Evolutionary conservation across 208 protist species (phyloP), one percentile per base, ranked within the genome.

Genomic region (Acanthamoeba triangularis): DNA sequence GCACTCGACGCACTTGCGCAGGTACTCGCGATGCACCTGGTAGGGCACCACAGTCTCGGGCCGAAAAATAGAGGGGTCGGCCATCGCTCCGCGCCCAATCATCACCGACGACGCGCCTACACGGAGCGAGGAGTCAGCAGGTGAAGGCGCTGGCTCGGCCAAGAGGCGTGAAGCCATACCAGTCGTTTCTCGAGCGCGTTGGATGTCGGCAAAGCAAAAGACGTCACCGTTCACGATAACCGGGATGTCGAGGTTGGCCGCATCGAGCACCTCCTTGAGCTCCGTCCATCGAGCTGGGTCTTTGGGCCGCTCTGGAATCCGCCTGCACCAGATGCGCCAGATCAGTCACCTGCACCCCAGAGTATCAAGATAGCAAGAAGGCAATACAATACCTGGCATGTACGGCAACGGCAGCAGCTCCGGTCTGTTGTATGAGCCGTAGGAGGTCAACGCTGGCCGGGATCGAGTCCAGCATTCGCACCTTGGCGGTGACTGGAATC

Each of bases 41-140:
- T 87, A 52, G 23, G 10, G 78, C 44, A 37, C 25, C 5, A 52
- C 23, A 3, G 13, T 3, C 18, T 49, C n/a, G 13, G 78, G 37
- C 33, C 90, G 93, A 95, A 99, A 99, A 16, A 99, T 97, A 8
- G 97, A 97, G 59, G 98, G 97, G 96, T 99, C 99, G 78, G 97
- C 98, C 96, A 99, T 96, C 16, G 99, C 99, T n/a, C 98, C 98
- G 49, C 99, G 98, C 16, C 99, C 99, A n/a, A 99, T 97, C 99
- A 99, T 99, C 25, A 98, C 96, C 37, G 95, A 95, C 96, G 88
- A 98, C 93, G 65, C 93, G 65, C 54, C 98, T 94, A 16, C 59
- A 16, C 13, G 74, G n/a, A n/a, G n/a, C n/a, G n/a, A n/a, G n/a
- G n/a, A n/a, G n/a, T n/a, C n/a, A n/a, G n/a, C n/a, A n/a, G n/a